Evolutionary conservation across 805 yeast species (phyloP).

Genomic region (Candida corydali): DNA sequence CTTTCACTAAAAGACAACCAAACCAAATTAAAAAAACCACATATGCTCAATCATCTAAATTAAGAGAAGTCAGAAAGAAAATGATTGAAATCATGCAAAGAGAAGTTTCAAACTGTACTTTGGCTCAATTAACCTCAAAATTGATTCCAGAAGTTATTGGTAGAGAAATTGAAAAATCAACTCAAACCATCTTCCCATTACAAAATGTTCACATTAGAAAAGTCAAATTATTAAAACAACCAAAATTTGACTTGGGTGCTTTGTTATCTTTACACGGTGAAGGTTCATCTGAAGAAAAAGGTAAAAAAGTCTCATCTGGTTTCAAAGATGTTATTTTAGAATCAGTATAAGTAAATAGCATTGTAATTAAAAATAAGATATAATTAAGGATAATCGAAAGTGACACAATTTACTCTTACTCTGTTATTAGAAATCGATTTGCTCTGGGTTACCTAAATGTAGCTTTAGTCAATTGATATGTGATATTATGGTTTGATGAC

Average conservation of each 20-base stretch:
- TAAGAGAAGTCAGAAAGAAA: slow-evolving; percentile 96
- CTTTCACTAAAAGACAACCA: slow-evolving; percentile 96
- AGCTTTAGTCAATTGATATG: too few relatives aligned
- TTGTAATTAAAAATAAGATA: background rate
- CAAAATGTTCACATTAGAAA: slow-evolving; percentile 99
- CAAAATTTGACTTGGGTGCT: slow-evolving; percentile 97
- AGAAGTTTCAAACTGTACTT: slow-evolving; percentile 91
- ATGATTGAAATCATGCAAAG: slow-evolving; percentile 94
- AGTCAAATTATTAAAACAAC: slow-evolving; percentile 97
- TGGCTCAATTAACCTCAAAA: slow-evolving; percentile 94
- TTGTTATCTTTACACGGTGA: slow-evolving; percentile 98
- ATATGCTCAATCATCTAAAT: slow-evolving; percentile 96
- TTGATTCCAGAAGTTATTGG: slow-evolving; percentile 98
- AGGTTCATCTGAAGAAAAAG: slow-evolving; percentile 82
- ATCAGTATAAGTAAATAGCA: slow-evolving; percentile 59
- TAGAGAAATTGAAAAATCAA: slow-evolving; percentile 96
- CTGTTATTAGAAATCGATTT: too few relatives aligned
- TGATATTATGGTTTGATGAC: too few relatives aligned
- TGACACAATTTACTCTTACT: too few relatives aligned
- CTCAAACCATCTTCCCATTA: slow-evolving; percentile 92
- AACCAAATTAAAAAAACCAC: slow-evolving; percentile 97
- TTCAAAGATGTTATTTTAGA: slow-evolving; percentile 99
- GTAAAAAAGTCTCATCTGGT: slow-evolving; percentile 96
- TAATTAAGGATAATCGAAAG: background rate
- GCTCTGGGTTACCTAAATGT: too few relatives aligned